Evolutionary conservation across 1,284 basidiomycete genomes (phyloP), one percentile per base, ranked within the genome.

Genomic region (Fistulinella cinereoalba): DNA sequence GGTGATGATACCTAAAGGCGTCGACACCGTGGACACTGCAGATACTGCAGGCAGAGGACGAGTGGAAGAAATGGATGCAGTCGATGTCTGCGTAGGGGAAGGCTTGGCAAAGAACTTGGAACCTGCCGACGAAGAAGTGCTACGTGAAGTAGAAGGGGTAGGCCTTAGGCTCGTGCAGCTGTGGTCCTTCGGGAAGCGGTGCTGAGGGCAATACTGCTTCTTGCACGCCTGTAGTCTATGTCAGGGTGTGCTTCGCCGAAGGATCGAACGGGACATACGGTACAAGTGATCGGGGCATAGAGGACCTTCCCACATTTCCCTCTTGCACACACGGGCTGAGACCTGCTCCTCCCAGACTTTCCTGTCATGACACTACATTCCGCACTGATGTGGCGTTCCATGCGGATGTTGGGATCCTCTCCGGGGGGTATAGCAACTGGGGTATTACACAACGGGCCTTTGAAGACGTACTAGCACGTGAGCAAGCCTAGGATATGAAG

Each of bases 391-490:
- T 91, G 88, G 2, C 71, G 67, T 51, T 89, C 85, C 81, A 91
- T 87, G 40, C 80, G 76, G 29, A 80, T 65, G 56, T 90, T 90
- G 11, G 88, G 85, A 57, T 91, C 84, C 60, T 87, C 80, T 19
- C 83, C 83, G 0, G 75, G 79, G 23, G 78, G 80, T 48, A 90
- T 78, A 11, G 86, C 79, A 8, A 90, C 78, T 1, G 84, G 85
- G 2, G 67, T 74, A 52, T 80, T 81, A 65, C 88, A 91, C 16
- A 90, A 61, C 5, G 88, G 88, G 56, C 84, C 83, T 85, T 7
- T n/a, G n/a, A n/a, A 9, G 24, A 40, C 2, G 24, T 39, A 22
- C n/a, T n/a, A n/a, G n/a, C 44, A 16, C 44, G 18, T 62, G 44
- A 56, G 47, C 29, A 31, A 5, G n/a, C n/a, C n/a, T n/a, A 23